These are phyloP conservation scores for Sicyos edulis DNA, from an alignment of 306 rosid genomes.

Conservation along the genomic window DNA sequence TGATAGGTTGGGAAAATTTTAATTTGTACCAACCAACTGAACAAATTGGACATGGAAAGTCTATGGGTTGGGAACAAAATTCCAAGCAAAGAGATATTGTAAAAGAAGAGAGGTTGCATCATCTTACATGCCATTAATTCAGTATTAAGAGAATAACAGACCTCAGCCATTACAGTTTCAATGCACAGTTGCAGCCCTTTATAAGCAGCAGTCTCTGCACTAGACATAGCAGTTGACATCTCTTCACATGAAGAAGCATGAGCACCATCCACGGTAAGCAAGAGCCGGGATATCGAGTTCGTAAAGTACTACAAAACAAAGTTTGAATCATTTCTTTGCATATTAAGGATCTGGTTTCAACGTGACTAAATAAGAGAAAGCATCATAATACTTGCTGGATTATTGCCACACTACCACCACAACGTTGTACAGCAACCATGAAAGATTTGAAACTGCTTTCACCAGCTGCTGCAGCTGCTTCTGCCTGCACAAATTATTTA, in stretches of 20 bases:
- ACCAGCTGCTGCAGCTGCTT: constrained; percentile 99
- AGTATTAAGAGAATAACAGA: constrained; percentile 28
- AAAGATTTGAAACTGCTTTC: constrained; percentile 98
- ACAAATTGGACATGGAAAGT: neutral
- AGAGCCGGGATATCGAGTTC: constrained; percentile 89
- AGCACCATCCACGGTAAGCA: constrained; percentile 96
- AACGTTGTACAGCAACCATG: constrained; percentile 98
- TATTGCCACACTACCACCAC: constrained; percentile 95
- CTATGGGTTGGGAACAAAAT: neutral
- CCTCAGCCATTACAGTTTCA: constrained; percentile 99
- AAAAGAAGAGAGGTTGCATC: neutral
- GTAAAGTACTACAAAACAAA: constrained; percentile 57
- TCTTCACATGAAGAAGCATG: constrained; percentile 99
- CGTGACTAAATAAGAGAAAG: constrained; percentile 19
- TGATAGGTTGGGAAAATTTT: too few relatives aligned
- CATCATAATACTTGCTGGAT: constrained; percentile 75
- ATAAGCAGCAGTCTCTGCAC: constrained; percentile 97
- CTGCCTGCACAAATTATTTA: constrained; percentile 62
- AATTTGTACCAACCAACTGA: too few relatives aligned
- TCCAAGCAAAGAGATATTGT: neutral
- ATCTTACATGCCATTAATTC: neutral
- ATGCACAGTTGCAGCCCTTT: constrained; percentile 84
- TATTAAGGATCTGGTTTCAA: constrained; percentile 17
- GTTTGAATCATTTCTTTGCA: constrained; percentile 14
- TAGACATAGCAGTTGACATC: constrained; percentile 93